Base-by-base conservation (phyloP, 331 rosid species). In the Ulmus americana region DNA sequence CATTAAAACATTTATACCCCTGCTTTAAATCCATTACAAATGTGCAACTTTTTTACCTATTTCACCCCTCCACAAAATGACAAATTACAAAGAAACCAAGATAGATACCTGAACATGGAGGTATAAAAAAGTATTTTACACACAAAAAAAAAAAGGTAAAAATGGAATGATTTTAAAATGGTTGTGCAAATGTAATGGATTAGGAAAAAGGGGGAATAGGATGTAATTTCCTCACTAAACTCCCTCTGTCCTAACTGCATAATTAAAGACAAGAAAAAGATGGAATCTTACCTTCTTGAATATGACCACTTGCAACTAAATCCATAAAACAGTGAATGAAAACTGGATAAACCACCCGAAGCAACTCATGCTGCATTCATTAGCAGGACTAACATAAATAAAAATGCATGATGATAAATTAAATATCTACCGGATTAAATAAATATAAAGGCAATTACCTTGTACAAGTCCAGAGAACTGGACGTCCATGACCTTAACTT, bases 301-400 rank as follows among this genome's bases (percentile, higher is more conserved):
- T 59, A 71, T 86, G 87, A 62, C 97, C 94, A 59, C 84, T 85
- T 1, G 95, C 97, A 42, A 92, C 89, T 14, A 88, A 86, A 73
- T 92, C 97, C 96, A 88, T 86, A 70, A 86, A 86, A 71, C 90
- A 86, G 65, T 86, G 96, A 5, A 88, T 85, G 76, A 86, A 91
- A 10, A 88, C 96, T 0, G 96, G 96, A 82, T 86, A 88, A 64
- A 91, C 95, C 72, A 88, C 90, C 2, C 95, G 95, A 61, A 91
- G 86, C 83, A 91, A 80, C 79, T 91, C 96, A 63, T 81, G 91
- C 97, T 86, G 90, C 79, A 84, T 44, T 28, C 2, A 63, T 14
- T 9, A 65, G 6, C 22, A 56, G 18, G 35, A 10, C 39, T 39
- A 45, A 18, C 18, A 44, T 12, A 59, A 69, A 48, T 2, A 9